phyloP scores from a whole-genome alignment of 192 early-diverging fungal species.

The Tieghemiomyces parasiticus region DNA sequence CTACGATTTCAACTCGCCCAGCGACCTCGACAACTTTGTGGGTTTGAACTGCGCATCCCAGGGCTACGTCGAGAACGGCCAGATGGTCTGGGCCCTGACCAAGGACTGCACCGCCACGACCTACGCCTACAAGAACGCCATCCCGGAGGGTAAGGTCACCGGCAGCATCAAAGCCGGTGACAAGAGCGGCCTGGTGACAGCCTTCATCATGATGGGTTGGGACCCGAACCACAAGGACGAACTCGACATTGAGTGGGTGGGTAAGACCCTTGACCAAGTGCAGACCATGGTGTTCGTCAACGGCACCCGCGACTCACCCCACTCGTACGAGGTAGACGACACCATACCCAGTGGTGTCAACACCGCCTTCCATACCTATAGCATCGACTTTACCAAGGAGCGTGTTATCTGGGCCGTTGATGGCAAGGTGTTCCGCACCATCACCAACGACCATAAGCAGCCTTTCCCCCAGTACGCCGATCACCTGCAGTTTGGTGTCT shows the following conservation, averaged over 20 bases:
- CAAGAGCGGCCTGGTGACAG: slow-evolving; percentile 5
- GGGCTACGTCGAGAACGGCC: slow-evolving; percentile 9
- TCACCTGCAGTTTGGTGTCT: slow-evolving; percentile 23
- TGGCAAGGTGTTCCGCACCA: slow-evolving; percentile 25
- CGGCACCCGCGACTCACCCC: background rate
- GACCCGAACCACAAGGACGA: background rate
- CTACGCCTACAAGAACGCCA: background rate
- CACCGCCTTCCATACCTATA: slow-evolving; percentile 37
- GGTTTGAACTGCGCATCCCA: background rate
- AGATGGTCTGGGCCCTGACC: slow-evolving; percentile 11
- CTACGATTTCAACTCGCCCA: slow-evolving; percentile 5
- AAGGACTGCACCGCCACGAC: slow-evolving; percentile 5
- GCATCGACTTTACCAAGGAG: slow-evolving; percentile 37
- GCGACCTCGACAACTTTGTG: background rate
- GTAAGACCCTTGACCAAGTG: background rate
- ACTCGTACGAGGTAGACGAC: background rate
- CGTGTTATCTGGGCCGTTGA: slow-evolving; percentile 43
- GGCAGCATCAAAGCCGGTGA: slow-evolving; percentile 8
- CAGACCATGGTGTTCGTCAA: slow-evolving; percentile 6
- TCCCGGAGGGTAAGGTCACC: background rate
- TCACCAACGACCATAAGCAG: slow-evolving; percentile 8
- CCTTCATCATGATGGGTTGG: slow-evolving; percentile 11
- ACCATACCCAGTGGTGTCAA: slow-evolving; percentile 14
- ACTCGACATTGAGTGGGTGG: slow-evolving; percentile 10
- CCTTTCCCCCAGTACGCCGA: slow-evolving; percentile 11